Conservation (phyloP, 352 stramenopile species). For the Globisporangium nunn region DNA sequence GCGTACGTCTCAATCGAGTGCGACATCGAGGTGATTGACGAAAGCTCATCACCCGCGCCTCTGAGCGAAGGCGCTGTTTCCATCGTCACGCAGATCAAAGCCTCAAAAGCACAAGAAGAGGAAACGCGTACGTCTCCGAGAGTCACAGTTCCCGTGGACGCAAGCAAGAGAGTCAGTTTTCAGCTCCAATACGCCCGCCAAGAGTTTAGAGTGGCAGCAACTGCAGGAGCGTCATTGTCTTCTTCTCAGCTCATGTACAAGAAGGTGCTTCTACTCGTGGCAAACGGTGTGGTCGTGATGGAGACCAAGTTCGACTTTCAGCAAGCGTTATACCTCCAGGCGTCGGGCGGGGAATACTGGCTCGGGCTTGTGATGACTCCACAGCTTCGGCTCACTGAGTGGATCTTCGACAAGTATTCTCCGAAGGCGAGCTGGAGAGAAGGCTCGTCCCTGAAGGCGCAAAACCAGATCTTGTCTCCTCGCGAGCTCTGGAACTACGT, state of each 20-base stretch:
- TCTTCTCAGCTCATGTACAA: slow-evolving; percentile 42
- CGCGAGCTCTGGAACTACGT: slow-evolving; percentile 59
- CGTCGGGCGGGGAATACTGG: slow-evolving; percentile 39
- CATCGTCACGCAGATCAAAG: slow-evolving; percentile 12
- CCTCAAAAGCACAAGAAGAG: slow-evolving; percentile 18
- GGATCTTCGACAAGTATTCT: slow-evolving; percentile 51
- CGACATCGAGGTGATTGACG: slow-evolving; percentile 3
- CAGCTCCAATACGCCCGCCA: slow-evolving; percentile 43
- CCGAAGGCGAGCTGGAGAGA: slow-evolving; percentile 24
- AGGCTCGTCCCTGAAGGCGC: slow-evolving; percentile 21
- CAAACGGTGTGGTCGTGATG: slow-evolving; percentile 38
- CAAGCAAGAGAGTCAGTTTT: slow-evolving; percentile 18
- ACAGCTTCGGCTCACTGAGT: slow-evolving; percentile 27
- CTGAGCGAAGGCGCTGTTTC: slow-evolving; percentile 22
- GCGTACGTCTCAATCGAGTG: slow-evolving; percentile 12
- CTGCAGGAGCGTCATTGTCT: not conserved
- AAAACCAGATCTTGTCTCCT: slow-evolving; percentile 28
- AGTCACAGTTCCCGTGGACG: slow-evolving; percentile 16
- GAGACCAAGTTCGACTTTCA: slow-evolving; percentile 44
- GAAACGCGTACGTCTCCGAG: slow-evolving; percentile 22
- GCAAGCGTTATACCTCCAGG: slow-evolving; percentile 28
- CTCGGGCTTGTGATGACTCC: slow-evolving; percentile 41
- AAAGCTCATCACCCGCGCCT: not conserved
- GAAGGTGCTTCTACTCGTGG: slow-evolving; percentile 33
- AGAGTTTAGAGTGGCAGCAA: slow-evolving; percentile 18